phyloP scores from a whole-genome alignment of 371 early-diverging fungal species.

The Lichtheimia corymbifera region DNA sequence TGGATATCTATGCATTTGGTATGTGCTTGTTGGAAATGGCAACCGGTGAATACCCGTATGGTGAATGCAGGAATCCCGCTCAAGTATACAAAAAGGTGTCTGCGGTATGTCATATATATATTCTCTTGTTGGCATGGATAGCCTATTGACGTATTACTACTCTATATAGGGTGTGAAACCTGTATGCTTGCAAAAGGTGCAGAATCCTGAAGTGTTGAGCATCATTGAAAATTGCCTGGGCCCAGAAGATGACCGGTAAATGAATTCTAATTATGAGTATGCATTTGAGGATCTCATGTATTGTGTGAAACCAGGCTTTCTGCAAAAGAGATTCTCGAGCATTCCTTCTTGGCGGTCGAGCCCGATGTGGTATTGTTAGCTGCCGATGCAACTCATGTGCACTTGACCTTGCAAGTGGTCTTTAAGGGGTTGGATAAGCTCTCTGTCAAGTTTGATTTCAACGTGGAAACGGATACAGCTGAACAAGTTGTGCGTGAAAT shows the following conservation, averaged over 20 bases:
- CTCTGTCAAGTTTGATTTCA: constrained; percentile 90
- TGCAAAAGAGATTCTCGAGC: constrained; percentile 80
- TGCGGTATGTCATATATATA: constrained; percentile 37
- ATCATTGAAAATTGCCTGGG: constrained; percentile 78
- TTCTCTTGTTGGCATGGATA: neutral
- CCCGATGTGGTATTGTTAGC: constrained; percentile 70
- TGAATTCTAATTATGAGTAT: neutral
- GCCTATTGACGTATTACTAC: no score
- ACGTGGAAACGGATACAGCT: constrained; percentile 86
- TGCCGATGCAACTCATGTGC: constrained; percentile 61
- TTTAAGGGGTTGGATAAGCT: constrained; percentile 83
- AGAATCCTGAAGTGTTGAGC: constrained; percentile 69
- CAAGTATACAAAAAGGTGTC: constrained; percentile 87
- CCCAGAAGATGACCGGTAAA: constrained; percentile 55
- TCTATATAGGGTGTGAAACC: constrained; percentile 64
- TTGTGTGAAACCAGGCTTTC: constrained; percentile 47
- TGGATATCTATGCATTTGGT: constrained; percentile 95
- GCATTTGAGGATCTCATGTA: neutral
- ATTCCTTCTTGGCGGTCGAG: constrained; percentile 78
- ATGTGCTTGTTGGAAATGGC: constrained; percentile 92
- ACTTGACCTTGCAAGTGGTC: constrained; percentile 79
- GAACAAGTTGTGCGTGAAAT: constrained; percentile 94
- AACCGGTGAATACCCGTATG: constrained; percentile 87
- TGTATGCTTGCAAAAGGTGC: constrained; percentile 69
- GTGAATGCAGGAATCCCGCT: constrained; percentile 84